Evolutionary conservation across 1,139 yeast species (phyloP).

Genomic region (Saccharomyces hybrid): DNA sequence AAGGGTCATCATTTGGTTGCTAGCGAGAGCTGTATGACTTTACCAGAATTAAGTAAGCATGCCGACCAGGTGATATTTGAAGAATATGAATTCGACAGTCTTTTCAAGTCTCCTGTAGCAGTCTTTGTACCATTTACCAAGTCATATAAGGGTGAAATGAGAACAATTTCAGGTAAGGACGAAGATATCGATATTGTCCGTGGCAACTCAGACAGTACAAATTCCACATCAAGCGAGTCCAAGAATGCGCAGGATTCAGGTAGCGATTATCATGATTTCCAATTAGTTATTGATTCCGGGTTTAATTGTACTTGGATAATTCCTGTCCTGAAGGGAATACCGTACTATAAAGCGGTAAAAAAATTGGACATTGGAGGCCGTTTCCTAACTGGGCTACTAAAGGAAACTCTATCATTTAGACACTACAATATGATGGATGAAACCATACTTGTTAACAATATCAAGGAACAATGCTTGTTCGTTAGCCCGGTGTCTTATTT

Average conservation of each 20-base stretch:
- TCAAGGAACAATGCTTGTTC: conserved; percentile 76
- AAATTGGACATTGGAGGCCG: conserved; percentile 74
- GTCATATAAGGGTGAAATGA: conserved; percentile 12
- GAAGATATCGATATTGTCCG: conserved; percentile 9
- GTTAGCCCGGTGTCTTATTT: conserved; percentile 59
- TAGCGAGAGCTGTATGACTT: conserved; percentile 68
- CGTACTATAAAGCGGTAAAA: conserved; percentile 70
- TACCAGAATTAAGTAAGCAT: conserved; percentile 76
- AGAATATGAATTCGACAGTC: conserved; percentile 71
- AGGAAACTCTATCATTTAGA: conserved; percentile 81
- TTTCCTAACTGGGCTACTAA: conserved; percentile 67
- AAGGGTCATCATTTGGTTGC: conserved; percentile 33
- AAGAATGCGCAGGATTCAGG: conserved; percentile 6
- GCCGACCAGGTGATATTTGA: conserved; percentile 92
- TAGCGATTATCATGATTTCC: conserved; percentile 47
- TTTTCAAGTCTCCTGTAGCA: conserved; percentile 46
- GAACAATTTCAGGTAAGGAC: conserved; percentile 17
- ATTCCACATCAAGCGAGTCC: background rate
- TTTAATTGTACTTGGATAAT: conserved; percentile 81
- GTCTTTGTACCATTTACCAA: conserved; percentile 52
- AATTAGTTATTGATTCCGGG: conserved; percentile 81
- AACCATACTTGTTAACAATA: conserved; percentile 72
- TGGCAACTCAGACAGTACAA: conserved; percentile 5
- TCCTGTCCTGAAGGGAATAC: conserved; percentile 75
- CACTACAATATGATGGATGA: conserved; percentile 94